phyloP scores from a whole-genome alignment of 2,329 filamentous ascomycete genomes.

The Drechslera avenae region DNA sequence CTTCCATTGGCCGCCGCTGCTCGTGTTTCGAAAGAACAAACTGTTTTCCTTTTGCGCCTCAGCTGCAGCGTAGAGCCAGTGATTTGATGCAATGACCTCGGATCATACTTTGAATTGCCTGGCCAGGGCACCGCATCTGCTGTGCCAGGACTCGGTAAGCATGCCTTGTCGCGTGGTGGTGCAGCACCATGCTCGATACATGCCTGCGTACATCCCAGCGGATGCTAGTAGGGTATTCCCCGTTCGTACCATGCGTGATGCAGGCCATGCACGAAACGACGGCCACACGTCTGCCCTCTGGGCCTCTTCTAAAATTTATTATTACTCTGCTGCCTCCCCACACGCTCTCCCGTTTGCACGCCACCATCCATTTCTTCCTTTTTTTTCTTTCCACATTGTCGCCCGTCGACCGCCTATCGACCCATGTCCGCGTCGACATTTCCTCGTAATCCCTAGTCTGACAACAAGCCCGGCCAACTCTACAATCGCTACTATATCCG shows the following conservation, averaged over 20 bases:
- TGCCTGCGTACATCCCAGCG: constrained; percentile 39
- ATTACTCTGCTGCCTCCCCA: constrained; percentile 39
- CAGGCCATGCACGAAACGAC: constrained; percentile 43
- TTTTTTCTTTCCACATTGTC: constrained; percentile 30
- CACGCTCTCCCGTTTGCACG: constrained; percentile 26
- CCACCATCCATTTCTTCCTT: constrained; percentile 29
- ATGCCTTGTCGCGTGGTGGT: constrained; percentile 30
- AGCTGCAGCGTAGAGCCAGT: constrained; percentile 19
- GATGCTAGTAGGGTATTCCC: constrained; percentile 30
- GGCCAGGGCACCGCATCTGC: constrained; percentile 29
- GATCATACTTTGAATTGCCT: constrained; percentile 18
- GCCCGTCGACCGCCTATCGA: constrained; percentile 26
- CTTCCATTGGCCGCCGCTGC: constrained; percentile 27
- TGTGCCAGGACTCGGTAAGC: constrained; percentile 30
- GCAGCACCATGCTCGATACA: constrained; percentile 35
- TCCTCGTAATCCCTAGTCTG: constrained; percentile 11
- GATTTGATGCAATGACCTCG: constrained; percentile 1
- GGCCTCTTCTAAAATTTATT: constrained; percentile 42
- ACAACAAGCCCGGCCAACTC: constrained; percentile 20
- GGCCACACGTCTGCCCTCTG: constrained; percentile 36
- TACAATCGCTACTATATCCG: constrained; percentile 18
- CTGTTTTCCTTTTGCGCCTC: constrained; percentile 23
- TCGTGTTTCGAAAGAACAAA: constrained; percentile 16
- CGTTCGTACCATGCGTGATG: constrained; percentile 41
- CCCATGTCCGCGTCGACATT: constrained; percentile 24